Base-by-base conservation (phyloP, 257 asterid genomes). In the Solanum pennellii region DNA sequence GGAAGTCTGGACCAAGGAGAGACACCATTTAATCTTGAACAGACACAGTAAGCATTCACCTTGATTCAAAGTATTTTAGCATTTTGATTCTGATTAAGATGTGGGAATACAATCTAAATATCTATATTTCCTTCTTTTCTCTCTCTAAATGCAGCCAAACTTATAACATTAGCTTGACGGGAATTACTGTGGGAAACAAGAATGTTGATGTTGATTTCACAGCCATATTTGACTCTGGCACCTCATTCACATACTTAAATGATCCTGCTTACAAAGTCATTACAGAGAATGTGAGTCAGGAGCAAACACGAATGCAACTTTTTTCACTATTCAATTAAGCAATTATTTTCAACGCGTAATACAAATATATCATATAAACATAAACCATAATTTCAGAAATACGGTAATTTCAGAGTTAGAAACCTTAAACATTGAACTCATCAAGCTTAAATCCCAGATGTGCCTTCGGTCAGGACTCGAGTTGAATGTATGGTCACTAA, bases 191-290 rank as follows among this genome's bases (percentile, higher is more conserved):
- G 93, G 98, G 87, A 12, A 60, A 87, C 13, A 93, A 95, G 82
- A 86, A 87, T 86, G 91, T 90, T 3, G 89, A 91, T 89, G 47
- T 95, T 77, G 94, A 93, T 89, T 91, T 93, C 89, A 60, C 94
- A 5, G 98, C 94, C 77, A 90, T 97, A 73, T 93, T 97, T 29
- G 99, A 97, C 93, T 93, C 99, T 12, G 99, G 99, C 86, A 96
- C 99, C 82, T 97, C 99, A 21, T 97, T 96, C 86, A 94, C 99
- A 13, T 95, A 94, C 91, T 85, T 97, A 92, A 93, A 91, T 82
- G 95, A 95, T 83, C 99, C 98, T 6, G 95, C 97, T 76, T 95
- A 93, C 93, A 89, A 94, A 4, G 87, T 89, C 86, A 90, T 95
- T 42, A 89, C 90, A 21, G 89, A 92, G 72, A 85, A 91, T 65